phyloP scores from a whole-genome alignment of 495 filamentous ascomycete genomes.

The Pyronema omphalodes region DNA sequence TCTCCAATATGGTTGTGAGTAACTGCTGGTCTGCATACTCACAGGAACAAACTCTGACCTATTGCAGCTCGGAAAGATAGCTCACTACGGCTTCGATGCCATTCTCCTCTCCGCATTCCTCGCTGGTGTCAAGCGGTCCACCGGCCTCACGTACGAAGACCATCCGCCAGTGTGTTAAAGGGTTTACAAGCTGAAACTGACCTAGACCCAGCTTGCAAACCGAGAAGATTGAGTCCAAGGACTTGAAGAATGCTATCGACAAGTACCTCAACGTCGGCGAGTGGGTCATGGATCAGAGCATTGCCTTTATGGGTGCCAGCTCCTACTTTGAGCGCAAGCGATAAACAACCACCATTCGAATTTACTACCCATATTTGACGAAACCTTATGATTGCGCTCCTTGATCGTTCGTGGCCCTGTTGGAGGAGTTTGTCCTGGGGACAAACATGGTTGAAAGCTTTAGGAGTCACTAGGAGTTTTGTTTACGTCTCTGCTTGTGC shows the following conservation, averaged over 20 bases:
- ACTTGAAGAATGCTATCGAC: constrained; percentile 76
- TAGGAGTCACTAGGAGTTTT: background rate
- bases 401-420: background rate
- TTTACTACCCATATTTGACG: background rate
- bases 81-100: constrained; percentile 93
- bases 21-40: background rate
- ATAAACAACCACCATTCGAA: constrained; percentile 27
- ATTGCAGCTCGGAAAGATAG: constrained; percentile 66
- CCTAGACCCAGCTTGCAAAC: constrained; percentile 51
- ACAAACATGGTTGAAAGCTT: background rate
- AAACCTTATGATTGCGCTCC: background rate
- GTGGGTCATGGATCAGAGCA: constrained; percentile 94
- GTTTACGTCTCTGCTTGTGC: background rate
- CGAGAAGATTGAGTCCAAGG: constrained; percentile 72
- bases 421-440: background rate
- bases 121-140: constrained; percentile 88
- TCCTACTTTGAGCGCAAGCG: constrained; percentile 76
- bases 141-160: constrained; percentile 80
- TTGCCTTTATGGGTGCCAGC: constrained; percentile 72
- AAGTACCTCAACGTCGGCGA: constrained; percentile 92
- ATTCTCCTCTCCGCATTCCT: constrained; percentile 88
- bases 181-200: constrained; percentile 16
- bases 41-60: background rate
- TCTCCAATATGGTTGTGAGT: constrained; percentile 1
- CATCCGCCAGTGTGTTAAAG: background rate